Base-by-base conservation (phyloP, 805 yeast genomes). In the Maudiozyma barnettii region DNA sequence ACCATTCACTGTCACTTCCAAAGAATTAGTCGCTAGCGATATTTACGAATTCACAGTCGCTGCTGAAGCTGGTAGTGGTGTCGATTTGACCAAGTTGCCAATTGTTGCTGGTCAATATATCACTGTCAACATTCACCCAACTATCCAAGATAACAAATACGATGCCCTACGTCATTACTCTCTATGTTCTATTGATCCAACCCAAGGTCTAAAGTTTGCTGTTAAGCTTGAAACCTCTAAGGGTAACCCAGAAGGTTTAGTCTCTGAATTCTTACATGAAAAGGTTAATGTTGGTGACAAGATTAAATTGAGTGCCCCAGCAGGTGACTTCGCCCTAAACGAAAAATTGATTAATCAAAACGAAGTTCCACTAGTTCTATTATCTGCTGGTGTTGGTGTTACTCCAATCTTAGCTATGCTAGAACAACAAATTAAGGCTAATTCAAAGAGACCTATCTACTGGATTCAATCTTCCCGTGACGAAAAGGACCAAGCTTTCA, bases 351-450 rank as follows among this genome's bases (percentile, higher is more conserved):
- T 57, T 26, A 39, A 67, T 49, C 66, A 68, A 29, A 52, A 63
- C 14, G 60, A 58, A 19, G 47, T 58, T 37, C 69, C 71, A 22
- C 57, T 69, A 19, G 68, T 73, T 1, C 60, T 80, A 26, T 64
- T 79, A 46, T 70, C 78, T 19, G 84, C 81, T 42, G 89, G 88
- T 45, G 78, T 79, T 47, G 88, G 87, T 51, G 76, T 78, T 44
- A 82, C 88, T 5, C 88, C 89, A 31, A 48, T 78, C 30, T 54
- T 82, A 31, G 69, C 85, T 6, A 73, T 80, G 58, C 58, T 72
- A 18, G 77, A 77, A 55, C 46, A 47, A 22, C 67, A 63, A 49
- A 51, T 57, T 13, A 30, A 36, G n/a, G 45, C 40, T 1, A 63
- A 61, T 40, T 55, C 63, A 29, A 39, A 53, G 13, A 61, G 65